Evolutionary conservation across 495 filamentous ascomycete species (phyloP).

Genomic region (Aspergillus funiculosus): DNA sequence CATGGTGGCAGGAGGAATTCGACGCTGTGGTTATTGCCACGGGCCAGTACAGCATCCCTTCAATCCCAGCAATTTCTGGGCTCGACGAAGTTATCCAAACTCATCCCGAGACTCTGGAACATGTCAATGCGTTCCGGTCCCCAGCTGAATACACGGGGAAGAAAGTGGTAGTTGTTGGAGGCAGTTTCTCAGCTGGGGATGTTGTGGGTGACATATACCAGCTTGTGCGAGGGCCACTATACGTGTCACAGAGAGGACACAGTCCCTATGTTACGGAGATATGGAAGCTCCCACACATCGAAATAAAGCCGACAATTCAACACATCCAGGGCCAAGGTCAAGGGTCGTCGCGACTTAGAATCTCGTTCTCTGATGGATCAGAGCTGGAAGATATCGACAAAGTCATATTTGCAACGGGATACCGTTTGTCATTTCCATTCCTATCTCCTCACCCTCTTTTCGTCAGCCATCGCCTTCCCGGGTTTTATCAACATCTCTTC

Average conservation of each 20-base stretch:
- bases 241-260: slow-evolving; percentile 23
- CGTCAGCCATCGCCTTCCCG: slow-evolving; percentile 19
- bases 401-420: slow-evolving; percentile 50
- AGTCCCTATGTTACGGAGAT: slow-evolving; percentile 11
- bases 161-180: slow-evolving; percentile 26
- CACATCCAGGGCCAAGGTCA: slow-evolving; percentile 8
- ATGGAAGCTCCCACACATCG: slow-evolving; percentile 24
- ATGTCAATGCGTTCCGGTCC: slow-evolving; percentile 24
- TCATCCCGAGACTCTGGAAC: slow-evolving; percentile 21
- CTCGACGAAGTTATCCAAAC: slow-evolving; percentile 13
- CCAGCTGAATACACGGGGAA: slow-evolving; percentile 23
- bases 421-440: slow-evolving; percentile 42
- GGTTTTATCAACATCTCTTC: slow-evolving; percentile 30
- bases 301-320: slow-evolving; percentile 18
- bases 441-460: slow-evolving; percentile 21
- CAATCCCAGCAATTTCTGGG: slow-evolving; percentile 50
- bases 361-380: slow-evolving; percentile 34
- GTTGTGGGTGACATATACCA: slow-evolving; percentile 24
- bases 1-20: slow-evolving; percentile 33
- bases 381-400: slow-evolving; percentile 37
- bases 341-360: slow-evolving; percentile 2
- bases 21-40: slow-evolving; percentile 73
- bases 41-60: slow-evolving; percentile 67
- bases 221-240: slow-evolving; percentile 23
- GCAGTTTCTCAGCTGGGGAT: slow-evolving; percentile 27